Evolutionary conservation across 2,329 filamentous ascomycete species (phyloP).

Genomic region (Biscogniauxia marginata): DNA sequence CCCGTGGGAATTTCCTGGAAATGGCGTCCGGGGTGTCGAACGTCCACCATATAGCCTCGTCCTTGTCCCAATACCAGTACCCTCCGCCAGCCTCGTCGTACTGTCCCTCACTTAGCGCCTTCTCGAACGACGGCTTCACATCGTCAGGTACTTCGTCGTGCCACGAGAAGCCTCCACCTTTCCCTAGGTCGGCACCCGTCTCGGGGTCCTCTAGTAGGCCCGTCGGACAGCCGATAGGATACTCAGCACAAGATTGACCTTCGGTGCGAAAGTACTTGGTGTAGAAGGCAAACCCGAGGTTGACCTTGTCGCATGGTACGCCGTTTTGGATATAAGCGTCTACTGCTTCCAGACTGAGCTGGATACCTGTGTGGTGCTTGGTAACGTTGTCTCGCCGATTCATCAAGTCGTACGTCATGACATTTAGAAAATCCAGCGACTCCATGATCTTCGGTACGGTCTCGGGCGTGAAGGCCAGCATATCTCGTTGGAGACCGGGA

Average conservation of each 20-base stretch:
- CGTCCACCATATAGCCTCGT: conserved; percentile 33
- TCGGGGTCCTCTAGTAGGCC: conserved; percentile 57
- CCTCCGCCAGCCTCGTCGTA: conserved; percentile 32
- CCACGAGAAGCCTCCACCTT: conserved; percentile 32
- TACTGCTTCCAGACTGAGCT: conserved; percentile 52
- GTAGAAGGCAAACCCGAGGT: conserved; percentile 68
- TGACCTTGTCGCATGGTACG: conserved; percentile 53
- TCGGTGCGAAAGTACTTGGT: conserved; percentile 64
- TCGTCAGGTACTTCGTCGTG: conserved; percentile 28
- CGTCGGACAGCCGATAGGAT: conserved; percentile 58
- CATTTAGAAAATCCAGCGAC: conserved; percentile 64
- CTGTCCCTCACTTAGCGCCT: conserved; percentile 20
- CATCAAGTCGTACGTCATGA: conserved; percentile 74
- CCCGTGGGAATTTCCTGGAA: conserved; percentile 27
- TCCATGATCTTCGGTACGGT: conserved; percentile 58
- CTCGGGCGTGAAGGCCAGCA: conserved; percentile 63
- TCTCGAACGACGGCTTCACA: conserved; percentile 27
- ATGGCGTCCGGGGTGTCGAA: conserved; percentile 32
- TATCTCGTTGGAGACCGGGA: conserved; percentile 60
- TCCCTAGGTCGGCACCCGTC: conserved; percentile 58
- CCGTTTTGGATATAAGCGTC: conserved; percentile 60
- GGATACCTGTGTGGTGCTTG: conserved; percentile 61
- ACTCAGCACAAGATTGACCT: conserved; percentile 41
- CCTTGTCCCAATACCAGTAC: conserved; percentile 31
- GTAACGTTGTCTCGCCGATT: conserved; percentile 68